These are phyloP conservation scores for Wallacemonas collosoma DNA, from an alignment of 208 protist genomes.

Conservation along the genomic window DNA sequence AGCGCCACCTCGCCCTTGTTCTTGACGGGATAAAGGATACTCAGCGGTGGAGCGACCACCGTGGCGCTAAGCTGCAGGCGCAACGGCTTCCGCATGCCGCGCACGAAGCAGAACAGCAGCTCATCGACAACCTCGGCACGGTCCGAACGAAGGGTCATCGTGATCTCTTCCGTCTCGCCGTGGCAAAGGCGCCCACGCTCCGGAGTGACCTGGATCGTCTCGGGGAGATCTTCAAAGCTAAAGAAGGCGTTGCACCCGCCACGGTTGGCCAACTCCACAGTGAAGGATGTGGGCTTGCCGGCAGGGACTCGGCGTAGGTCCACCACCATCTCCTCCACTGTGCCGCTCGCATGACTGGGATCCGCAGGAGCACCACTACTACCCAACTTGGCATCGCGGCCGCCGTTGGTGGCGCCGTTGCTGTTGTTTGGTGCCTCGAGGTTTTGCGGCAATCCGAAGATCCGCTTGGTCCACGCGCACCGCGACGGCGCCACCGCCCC, in stretches of 20 bases:
- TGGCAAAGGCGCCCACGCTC: constrained; percentile 56
- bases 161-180: constrained; percentile 74
- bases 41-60: constrained; percentile 65
- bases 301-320: constrained; percentile 78
- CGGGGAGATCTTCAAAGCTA: constrained; percentile 57
- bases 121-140: constrained; percentile 35
- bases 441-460: not conserved
- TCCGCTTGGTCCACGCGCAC: constrained; percentile 52
- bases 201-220: constrained; percentile 77
- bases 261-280: constrained; percentile 60
- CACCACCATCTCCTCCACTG: constrained; percentile 43
- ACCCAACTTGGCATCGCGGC: not conserved
- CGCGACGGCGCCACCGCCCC: constrained; percentile 67
- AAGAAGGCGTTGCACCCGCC: constrained; percentile 78
- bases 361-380: not conserved
- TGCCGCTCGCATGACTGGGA: not conserved
- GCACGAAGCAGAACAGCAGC: constrained; percentile 62
- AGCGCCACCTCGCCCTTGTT: constrained; percentile 74
- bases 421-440: not conserved
- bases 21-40: constrained; percentile 46
- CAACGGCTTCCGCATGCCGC: constrained; percentile 79
- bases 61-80: constrained; percentile 68
- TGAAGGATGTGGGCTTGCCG: constrained; percentile 42
- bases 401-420: constrained; percentile 1
- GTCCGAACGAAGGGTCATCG: constrained; percentile 48